Base-by-base conservation (phyloP, 306 rosid genomes). In the Ceratonia siliqua region DNA sequence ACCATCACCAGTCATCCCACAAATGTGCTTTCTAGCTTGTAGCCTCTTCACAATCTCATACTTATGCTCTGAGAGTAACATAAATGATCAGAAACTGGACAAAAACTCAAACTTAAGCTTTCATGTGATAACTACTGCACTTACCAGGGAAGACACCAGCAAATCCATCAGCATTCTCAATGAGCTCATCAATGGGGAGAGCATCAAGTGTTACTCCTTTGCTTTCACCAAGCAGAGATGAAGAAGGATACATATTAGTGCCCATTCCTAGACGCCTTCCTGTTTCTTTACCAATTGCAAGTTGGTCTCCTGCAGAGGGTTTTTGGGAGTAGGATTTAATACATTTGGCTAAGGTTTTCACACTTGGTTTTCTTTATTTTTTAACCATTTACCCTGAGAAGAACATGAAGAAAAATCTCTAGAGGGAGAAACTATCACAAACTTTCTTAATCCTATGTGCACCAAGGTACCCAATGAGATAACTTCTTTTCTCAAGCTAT, bases 1-100 rank as follows among this genome's bases (percentile, higher is more conserved):
- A 8, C 91, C 96, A 81, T 90, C 96, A 72, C 96, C 93, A 62
- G 96, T 88, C 96, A 90, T 90, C 63, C 96, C 91, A 66, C 91
- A 86, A 59, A 90, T 83, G 81, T 90, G 96, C 18, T 90, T 88
- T 80, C 81, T 78, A 22, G 81, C 90, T 83, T 90, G 96, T 64
- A 90, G 54, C 66, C 90, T 86, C 84, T 69, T 88, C 76, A 90
- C 91, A 75, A 88, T 90, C 85, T 88, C 96, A 68, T 90, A 90
- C 69, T 88, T 90, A 79, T 90, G 93, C 73, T 90, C 96, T 90
- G 81, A 54, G 33, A 35, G 27, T 46, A 32, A 36, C 24, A 41
- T 7, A 15, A 13, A 32, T 18, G 48, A 21, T 68, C 42, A 72
- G 70, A 75, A 72, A 62, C 14, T 25, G n/a, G 53, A 59, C 25